Evolutionary conservation across 192 early-diverging fungal genomes (phyloP).

Genomic region (Gaertneriomyces semiglobifer): DNA sequence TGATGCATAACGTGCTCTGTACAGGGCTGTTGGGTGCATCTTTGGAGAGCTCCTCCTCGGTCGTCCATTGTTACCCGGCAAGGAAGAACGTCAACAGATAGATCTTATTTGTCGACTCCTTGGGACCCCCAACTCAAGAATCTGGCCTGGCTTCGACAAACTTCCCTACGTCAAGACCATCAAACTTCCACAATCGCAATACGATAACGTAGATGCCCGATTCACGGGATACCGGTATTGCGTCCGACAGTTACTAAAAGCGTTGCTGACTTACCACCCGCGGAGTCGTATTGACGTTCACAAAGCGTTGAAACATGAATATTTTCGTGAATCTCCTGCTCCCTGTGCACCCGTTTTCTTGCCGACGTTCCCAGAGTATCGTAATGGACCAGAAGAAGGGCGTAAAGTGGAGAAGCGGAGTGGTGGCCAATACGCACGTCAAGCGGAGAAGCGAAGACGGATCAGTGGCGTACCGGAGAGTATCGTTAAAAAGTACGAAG

Average conservation of each 20-base stretch:
- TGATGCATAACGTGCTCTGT: slow-evolving; percentile 5
- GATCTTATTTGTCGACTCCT: slow-evolving; percentile 80
- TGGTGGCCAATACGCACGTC: too few relatives aligned
- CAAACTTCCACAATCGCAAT: slow-evolving; percentile 56
- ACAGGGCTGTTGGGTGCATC: slow-evolving; percentile 91
- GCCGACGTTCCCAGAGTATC: slow-evolving; percentile 56
- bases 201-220: slow-evolving; percentile 55
- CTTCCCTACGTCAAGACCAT: slow-evolving; percentile 63
- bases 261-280: slow-evolving; percentile 78
- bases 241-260: slow-evolving; percentile 59
- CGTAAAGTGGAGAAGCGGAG: too few relatives aligned
- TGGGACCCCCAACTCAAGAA: slow-evolving; percentile 74
- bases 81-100: slow-evolving; percentile 82
- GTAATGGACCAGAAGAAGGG: slow-evolving; percentile 33
- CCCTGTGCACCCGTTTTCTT: slow-evolving; percentile 39
- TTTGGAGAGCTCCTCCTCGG: slow-evolving; percentile 84
- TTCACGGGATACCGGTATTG: slow-evolving; percentile 52
- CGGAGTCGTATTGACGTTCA: slow-evolving; percentile 68
- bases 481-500: too few relatives aligned
- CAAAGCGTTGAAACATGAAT: slow-evolving; percentile 71
- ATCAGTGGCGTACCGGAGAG: too few relatives aligned
- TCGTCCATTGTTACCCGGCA: slow-evolving; percentile 78
- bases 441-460: too few relatives aligned
- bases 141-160: slow-evolving; percentile 73
- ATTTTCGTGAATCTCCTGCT: slow-evolving; percentile 64